These are phyloP conservation scores for Ganoderma leucocontextum DNA, from an alignment of 1,284 basidiomycete genomes.

Conservation along the genomic window DNA sequence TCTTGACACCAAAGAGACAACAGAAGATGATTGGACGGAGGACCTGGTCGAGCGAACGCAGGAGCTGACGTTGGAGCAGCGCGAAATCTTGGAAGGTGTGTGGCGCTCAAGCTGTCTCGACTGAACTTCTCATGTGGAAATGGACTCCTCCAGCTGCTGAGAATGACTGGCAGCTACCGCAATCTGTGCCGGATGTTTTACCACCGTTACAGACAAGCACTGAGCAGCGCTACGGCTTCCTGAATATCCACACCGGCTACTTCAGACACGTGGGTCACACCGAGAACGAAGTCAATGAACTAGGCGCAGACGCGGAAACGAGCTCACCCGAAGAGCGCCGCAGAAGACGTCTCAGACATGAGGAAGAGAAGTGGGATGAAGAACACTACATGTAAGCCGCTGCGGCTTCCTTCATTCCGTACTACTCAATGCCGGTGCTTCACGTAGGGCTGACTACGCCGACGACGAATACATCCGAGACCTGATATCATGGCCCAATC, in stretches of 20 bases:
- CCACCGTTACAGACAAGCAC: constrained; percentile 49
- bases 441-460: constrained; percentile 74
- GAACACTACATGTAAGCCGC: constrained; percentile 77
- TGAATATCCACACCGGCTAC: constrained; percentile 76
- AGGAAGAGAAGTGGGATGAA: constrained; percentile 80
- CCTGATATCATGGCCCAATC: constrained; percentile 68
- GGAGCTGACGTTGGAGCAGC: constrained; percentile 59
- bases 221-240: constrained; percentile 73
- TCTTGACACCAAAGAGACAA: constrained; percentile 50
- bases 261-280: constrained; percentile 73
- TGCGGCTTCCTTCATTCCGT: constrained; percentile 33
- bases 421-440: constrained; percentile 11
- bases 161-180: constrained; percentile 81
- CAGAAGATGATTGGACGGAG: constrained; percentile 44
- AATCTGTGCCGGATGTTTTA: constrained; percentile 56
- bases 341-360: constrained; percentile 57
- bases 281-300: constrained; percentile 82
- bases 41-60: constrained; percentile 51
- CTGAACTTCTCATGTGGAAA: neutral
- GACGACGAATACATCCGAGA: constrained; percentile 79
- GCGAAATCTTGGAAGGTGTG: constrained; percentile 68
- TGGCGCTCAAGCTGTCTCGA: neutral
- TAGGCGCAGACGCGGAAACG: constrained; percentile 71
- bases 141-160: constrained; percentile 59
- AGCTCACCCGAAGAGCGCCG: constrained; percentile 55